Evolutionary conservation across 1,284 basidiomycete genomes (phyloP).

Genomic region (Cutaneotrichosporon sp.): DNA sequence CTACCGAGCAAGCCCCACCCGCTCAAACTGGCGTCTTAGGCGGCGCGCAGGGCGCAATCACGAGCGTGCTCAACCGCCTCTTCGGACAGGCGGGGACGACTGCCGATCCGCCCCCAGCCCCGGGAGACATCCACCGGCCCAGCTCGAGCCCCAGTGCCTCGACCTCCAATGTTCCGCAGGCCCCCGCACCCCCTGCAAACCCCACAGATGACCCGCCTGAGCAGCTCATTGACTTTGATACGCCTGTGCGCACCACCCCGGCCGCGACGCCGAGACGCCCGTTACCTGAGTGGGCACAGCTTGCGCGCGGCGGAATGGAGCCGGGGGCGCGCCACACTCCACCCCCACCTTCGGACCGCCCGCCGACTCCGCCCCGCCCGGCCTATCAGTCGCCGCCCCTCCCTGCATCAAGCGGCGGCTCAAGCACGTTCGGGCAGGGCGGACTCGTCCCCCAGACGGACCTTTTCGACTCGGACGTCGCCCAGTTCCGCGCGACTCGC

Average conservation of each 20-base stretch:
- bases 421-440: not conserved
- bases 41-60: constrained; percentile 27
- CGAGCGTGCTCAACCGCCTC: constrained; percentile 38
- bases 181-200: not conserved
- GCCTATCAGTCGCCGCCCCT: not conserved
- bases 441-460: not conserved
- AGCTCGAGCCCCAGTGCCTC: not conserved
- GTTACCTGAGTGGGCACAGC: constrained; percentile 3
- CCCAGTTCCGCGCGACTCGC: constrained; percentile 1
- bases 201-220: constrained; percentile 10
- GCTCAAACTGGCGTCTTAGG: not conserved
- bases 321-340: not conserved
- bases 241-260: not conserved
- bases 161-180: not conserved
- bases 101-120: not conserved
- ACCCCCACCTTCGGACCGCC: not conserved
- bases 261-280: not conserved
- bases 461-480: constrained; percentile 1
- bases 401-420: not conserved
- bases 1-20: not conserved
- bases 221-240: not conserved
- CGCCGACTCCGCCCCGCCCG: not conserved
- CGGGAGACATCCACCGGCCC: not conserved
- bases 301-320: constrained; percentile 1
- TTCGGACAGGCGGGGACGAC: constrained; percentile 40